Evolutionary conservation across 257 asterid genomes (phyloP), one percentile per base, ranked within the genome.

Genomic region (Gardenia jasminoides): DNA sequence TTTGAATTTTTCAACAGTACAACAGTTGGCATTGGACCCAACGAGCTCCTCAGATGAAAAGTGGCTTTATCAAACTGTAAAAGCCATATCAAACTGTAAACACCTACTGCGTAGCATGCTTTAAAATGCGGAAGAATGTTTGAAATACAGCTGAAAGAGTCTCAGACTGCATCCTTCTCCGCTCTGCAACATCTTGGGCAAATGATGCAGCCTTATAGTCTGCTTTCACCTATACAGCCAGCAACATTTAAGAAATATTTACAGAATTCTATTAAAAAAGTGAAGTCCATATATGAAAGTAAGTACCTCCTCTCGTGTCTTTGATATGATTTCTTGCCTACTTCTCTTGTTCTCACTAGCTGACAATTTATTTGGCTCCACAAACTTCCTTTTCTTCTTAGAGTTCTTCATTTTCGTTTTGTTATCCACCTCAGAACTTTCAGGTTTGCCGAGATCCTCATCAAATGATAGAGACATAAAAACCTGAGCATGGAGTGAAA

Each of bases 241-340:
- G 75, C 79, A 76, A 76, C 48, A 68, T 72, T 70, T 78, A 47
- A 82, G 78, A 76, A 65, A 44, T 41, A 72, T 36, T 70, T 59
- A n/a, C 72, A 46, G 39, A 46, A 46, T 22, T 9, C 19, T 36
- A 36, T 36, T 22, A 17, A 73, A 20, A 52, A 39, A 19, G 10
- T 44, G 31, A 74, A 20, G 52, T 30, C 41, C 6, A 16, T 33
- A 24, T 72, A 76, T 78, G 39, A 78, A 46, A 67, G 54, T 70
- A 41, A 70, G 67, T 83, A 96, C 99, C 97, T 96, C 97, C 79
- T 92, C 94, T 80, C 95, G 82, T 54, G 99, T 93, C 93, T 86
- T 90, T 66, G 90, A 86, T 85, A 89, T 78, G 80, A 84, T 80
- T 79, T 92, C 96, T 85, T 91, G 88, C 87, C 75, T 88, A 76